Evolutionary conservation across 2,329 filamentous ascomycete genomes (phyloP).

Genomic region (Plectosphaerella plurivora): DNA sequence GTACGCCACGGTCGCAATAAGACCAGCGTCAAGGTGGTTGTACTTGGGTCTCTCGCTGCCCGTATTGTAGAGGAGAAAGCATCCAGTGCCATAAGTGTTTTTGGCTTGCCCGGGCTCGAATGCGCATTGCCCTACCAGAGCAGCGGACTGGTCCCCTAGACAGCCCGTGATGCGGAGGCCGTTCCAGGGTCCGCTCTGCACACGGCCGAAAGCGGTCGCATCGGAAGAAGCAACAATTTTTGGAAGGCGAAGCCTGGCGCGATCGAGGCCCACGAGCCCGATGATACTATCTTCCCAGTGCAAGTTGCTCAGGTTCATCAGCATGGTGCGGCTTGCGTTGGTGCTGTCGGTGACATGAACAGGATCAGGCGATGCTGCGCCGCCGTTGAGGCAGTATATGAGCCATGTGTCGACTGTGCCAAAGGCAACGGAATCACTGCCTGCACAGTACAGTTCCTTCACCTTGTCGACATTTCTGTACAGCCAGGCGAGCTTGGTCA

Average conservation of each 20-base stretch:
- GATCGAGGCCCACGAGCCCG: slow-evolving; percentile 71
- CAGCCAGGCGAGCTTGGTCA: slow-evolving; percentile 81
- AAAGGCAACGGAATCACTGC: slow-evolving; percentile 61
- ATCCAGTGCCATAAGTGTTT: slow-evolving; percentile 88
- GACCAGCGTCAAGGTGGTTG: slow-evolving; percentile 35
- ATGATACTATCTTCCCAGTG: slow-evolving; percentile 76
- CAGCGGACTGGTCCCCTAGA: slow-evolving; percentile 81
- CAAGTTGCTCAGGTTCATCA: slow-evolving; percentile 80
- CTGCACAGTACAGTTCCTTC: slow-evolving; percentile 68
- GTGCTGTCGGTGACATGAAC: slow-evolving; percentile 80
- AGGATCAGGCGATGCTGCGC: slow-evolving; percentile 47
- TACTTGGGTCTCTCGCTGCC: slow-evolving; percentile 56
- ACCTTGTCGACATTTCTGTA: slow-evolving; percentile 68
- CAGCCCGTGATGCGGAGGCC: slow-evolving; percentile 77
- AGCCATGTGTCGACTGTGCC: slow-evolving; percentile 89
- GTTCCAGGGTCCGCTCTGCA: slow-evolving; percentile 61
- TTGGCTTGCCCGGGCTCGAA: slow-evolving; percentile 80
- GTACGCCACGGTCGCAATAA: slow-evolving; percentile 84
- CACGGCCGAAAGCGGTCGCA: slow-evolving; percentile 63
- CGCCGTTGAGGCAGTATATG: slow-evolving; percentile 78
- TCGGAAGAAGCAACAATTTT: slow-evolving; percentile 80
- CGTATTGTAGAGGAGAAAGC: slow-evolving; percentile 86
- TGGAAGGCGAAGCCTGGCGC: slow-evolving; percentile 68
- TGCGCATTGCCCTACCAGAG: slow-evolving; percentile 79
- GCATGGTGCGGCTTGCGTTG: slow-evolving; percentile 90